Base-by-base conservation (phyloP, 1,139 yeast genomes). In the Pichia sp. region DNA sequence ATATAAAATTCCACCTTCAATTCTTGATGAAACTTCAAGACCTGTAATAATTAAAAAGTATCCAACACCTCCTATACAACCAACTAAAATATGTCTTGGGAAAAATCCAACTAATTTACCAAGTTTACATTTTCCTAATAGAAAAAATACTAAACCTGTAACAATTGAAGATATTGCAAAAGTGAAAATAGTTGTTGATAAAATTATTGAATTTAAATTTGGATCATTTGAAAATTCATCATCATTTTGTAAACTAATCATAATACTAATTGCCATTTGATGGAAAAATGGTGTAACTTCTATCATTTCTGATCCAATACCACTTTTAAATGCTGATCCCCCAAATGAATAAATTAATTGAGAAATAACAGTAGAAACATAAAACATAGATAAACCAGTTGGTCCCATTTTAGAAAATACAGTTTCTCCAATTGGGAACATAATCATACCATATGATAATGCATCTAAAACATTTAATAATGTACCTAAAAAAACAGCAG, bases 11-110 rank as follows among this genome's bases (percentile, higher is more conserved):
- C 87, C 82, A 8, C 94, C 92, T 45, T 78, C 82, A 35, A 87
- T 66, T 49, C 96, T 72, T 0, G 96, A 82, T 10, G 89, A 76
- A 1, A 92, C 96, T 60, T 90, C 97, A 30, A 92, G 67, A 2
- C 96, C 98, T 0, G 98, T 92, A 2, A 87, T 82, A 3, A 90
- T 69, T 51, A 92, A 71, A 64, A 92, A 92, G 66, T 86, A 90
- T 1, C 98, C 98, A 40, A 92, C 98, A 57, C 98, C 98, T 38
- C 98, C 98, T 57, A 92, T 90, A 63, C 97, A 92, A 1, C 98
- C 98, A 27, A 92, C 95, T 36, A 92, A 72, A 47, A 92, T 92
- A 61, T 92, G 98, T 52, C 97, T 73, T 0, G 98, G 98, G 69
- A 92, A 92, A 62, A 89, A 92, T 0, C 96, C 96, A 12, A 92